A percentile compares a stretch with the other conserved stretches of the same genome.
These are phyloP conservation scores for Ascochyta rabiei DNA, from an alignment of 2,329 filamentous ascomycete genomes.

Conservation along the genomic window DNA sequence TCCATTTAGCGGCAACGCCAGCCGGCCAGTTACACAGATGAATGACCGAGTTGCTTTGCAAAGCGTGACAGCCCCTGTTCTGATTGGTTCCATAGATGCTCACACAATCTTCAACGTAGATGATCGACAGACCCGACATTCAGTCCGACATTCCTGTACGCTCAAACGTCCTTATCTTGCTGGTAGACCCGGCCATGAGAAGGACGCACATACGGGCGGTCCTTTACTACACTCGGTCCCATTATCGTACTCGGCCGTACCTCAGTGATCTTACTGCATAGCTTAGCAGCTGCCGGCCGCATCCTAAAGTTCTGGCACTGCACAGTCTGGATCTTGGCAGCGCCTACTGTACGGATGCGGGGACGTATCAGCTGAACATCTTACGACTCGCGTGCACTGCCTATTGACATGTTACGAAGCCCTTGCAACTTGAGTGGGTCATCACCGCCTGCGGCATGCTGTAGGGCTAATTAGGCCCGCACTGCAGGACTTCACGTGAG, in stretches of 20 bases:
- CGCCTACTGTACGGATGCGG: slow-evolving; percentile 15
- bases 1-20: slow-evolving; percentile 13
- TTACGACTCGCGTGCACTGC: slow-evolving; percentile 9
- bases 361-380: slow-evolving; percentile 18
- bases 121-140: slow-evolving; percentile 21
- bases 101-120: slow-evolving; percentile 8
- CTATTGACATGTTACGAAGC: background rate
- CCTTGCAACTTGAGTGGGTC: background rate
- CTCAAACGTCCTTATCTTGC: slow-evolving; percentile 3
- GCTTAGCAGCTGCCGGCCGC: slow-evolving; percentile 12
- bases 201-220: background rate
- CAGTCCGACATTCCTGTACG: slow-evolving; percentile 15
- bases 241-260: slow-evolving; percentile 16
- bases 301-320: slow-evolving; percentile 13
- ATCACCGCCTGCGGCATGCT: slow-evolving; percentile 9
- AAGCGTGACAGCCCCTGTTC: slow-evolving; percentile 2
- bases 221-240: slow-evolving; percentile 10
- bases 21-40: slow-evolving; percentile 21
- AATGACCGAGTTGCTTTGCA: slow-evolving; percentile 23
- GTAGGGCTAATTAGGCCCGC: background rate
- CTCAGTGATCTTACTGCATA: slow-evolving; percentile 1
- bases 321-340: slow-evolving; percentile 1
- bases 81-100: slow-evolving; percentile 23
- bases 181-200: background rate
- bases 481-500: background rate